phyloP scores from a whole-genome alignment of 768 basidiomycete species.

The Amanita jacksonii region DNA sequence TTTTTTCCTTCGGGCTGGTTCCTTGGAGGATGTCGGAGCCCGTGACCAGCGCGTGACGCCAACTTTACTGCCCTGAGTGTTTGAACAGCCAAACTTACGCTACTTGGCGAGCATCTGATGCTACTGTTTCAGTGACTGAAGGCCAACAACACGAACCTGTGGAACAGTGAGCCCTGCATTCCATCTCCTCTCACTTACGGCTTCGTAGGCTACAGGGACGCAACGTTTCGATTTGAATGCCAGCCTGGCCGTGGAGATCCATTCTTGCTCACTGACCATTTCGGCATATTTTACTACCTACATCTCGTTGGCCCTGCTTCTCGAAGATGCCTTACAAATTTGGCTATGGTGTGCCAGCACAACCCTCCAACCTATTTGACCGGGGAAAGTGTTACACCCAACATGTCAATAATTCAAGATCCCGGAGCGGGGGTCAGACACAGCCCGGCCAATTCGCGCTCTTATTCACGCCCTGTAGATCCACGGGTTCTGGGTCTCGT shows the following conservation, averaged over 20 bases:
- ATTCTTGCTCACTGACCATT: slow-evolving; percentile 40
- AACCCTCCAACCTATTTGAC: not conserved
- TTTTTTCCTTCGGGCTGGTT: too few species aligned
- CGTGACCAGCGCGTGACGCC: too few species aligned
- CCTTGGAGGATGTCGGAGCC: too few species aligned
- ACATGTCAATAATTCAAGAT: not conserved
- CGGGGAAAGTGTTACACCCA: not conserved
- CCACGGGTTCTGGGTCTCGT: not conserved
- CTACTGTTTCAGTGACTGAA: slow-evolving; percentile 2
- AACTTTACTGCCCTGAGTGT: not conserved
- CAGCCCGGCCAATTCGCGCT: not conserved
- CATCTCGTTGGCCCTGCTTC: slow-evolving; percentile 8
- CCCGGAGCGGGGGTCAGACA: not conserved
- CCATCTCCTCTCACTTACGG: not conserved
- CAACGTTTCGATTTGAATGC: slow-evolving; percentile 16
- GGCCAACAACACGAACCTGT: not conserved
- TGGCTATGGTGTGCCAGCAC: not conserved
- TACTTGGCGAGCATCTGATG: slow-evolving; percentile 3
- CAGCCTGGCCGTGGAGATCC: slow-evolving; percentile 50
- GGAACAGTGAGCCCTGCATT: not conserved
- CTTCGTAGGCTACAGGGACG: slow-evolving; percentile 3
- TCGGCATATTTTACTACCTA: slow-evolving; percentile 14
- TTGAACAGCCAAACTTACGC: too few species aligned
- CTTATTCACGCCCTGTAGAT: not conserved
- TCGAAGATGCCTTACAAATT: slow-evolving; percentile 4